phyloP scores from a whole-genome alignment of 345 rosid genomes.

The Orychophragmus violaceus region DNA sequence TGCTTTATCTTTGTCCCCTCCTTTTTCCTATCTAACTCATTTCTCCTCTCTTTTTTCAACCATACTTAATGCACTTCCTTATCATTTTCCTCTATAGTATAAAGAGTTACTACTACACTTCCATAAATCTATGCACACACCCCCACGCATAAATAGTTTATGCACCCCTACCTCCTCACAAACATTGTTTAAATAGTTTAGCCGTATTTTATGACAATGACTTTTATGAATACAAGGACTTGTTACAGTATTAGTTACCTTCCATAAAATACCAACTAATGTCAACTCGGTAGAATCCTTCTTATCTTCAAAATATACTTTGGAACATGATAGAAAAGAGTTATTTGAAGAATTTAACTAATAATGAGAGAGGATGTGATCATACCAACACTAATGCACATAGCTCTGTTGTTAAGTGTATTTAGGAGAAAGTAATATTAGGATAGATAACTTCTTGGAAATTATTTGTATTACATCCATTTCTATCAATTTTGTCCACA shows the following conservation, averaged over 20 bases:
- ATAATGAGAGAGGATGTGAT: neutral
- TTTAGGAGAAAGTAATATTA: too few relatives aligned
- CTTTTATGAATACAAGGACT: neutral
- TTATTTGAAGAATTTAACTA: neutral
- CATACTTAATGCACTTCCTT: slow-evolving; percentile 23
- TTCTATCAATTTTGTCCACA: too few relatives aligned
- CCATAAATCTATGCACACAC: slow-evolving; percentile 21
- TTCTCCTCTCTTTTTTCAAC: slow-evolving; percentile 18
- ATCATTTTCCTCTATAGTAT: slow-evolving; percentile 27
- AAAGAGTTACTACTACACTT: slow-evolving; percentile 22
- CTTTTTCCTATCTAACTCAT: slow-evolving; percentile 10
- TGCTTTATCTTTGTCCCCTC: slow-evolving; percentile 31
- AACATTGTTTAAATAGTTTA: too few relatives aligned
- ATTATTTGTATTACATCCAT: too few relatives aligned
- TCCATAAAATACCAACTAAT: neutral
- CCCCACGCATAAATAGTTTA: neutral
- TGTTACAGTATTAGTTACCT: neutral
- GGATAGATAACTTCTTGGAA: neutral
- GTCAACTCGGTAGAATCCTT: neutral
- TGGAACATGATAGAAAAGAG: neutral
- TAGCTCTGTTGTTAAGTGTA: too few relatives aligned
- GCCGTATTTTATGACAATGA: neutral
- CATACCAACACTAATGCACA: too few relatives aligned
- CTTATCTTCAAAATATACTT: neutral
- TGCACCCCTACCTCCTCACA: too few relatives aligned